phyloP scores from a whole-genome alignment of 2,329 filamentous ascomycete species.

The Aspergillus cejpii region DNA sequence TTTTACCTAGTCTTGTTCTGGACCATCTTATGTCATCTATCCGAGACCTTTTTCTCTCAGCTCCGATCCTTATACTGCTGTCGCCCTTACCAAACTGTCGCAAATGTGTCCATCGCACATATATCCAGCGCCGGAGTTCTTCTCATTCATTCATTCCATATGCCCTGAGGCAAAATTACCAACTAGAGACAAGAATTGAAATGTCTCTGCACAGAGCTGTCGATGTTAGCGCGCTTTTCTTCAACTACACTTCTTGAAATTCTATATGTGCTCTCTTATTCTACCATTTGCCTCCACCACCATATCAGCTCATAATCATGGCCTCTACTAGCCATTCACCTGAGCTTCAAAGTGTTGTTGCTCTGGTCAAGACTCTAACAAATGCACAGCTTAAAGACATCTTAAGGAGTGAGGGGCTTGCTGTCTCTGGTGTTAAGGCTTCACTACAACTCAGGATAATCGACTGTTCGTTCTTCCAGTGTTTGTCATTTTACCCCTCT shows the following conservation, averaged over 20 bases:
- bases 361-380: slow-evolving; percentile 50
- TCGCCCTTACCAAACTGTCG: background rate
- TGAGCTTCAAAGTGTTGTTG: slow-evolving; percentile 38
- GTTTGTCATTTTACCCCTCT: background rate
- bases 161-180: background rate
- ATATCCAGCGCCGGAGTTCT: background rate
- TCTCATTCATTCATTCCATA: background rate
- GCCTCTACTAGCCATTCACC: slow-evolving; percentile 35
- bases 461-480: slow-evolving; percentile 55
- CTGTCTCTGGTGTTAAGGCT: slow-evolving; percentile 77
- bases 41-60: slow-evolving; percentile 15
- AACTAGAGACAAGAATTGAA: slow-evolving; percentile 15
- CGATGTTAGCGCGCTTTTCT: slow-evolving; percentile 18
- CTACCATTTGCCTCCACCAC: slow-evolving; percentile 1
- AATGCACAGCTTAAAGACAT: slow-evolving; percentile 68
- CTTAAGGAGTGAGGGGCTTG: slow-evolving; percentile 65
- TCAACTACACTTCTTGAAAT: slow-evolving; percentile 20
- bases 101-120: background rate
- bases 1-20: slow-evolving; percentile 8
- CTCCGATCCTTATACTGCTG: slow-evolving; percentile 12
- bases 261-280: slow-evolving; percentile 6
- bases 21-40: slow-evolving; percentile 32
- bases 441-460: slow-evolving; percentile 72
- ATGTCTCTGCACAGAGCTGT: slow-evolving; percentile 25
- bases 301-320: slow-evolving; percentile 23